These are phyloP conservation scores for Fraxinus anomala DNA, from an alignment of 257 asterid genomes.

Conservation along the genomic window DNA sequence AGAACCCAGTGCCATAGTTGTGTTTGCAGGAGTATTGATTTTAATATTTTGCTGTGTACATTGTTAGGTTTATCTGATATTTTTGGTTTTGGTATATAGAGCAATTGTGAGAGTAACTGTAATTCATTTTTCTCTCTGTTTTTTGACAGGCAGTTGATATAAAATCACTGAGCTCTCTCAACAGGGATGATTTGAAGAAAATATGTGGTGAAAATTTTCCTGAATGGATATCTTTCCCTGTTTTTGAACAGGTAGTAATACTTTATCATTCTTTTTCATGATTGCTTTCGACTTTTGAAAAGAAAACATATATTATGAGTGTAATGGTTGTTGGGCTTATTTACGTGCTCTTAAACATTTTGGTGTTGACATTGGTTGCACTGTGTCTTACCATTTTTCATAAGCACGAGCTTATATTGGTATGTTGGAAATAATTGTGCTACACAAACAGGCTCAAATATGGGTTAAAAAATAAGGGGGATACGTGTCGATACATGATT, in stretches of 20 bases:
- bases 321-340: slow-evolving; percentile 1
- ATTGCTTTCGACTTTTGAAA: slow-evolving; percentile 17
- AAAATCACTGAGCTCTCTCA: slow-evolving; percentile 72
- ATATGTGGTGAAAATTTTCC: slow-evolving; percentile 94
- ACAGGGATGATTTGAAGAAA: slow-evolving; percentile 86
- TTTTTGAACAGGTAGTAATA: slow-evolving; percentile 73
- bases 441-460: no score
- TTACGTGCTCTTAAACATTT: not conserved
- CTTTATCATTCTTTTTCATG: slow-evolving; percentile 10
- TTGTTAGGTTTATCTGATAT: slow-evolving; percentile 8
- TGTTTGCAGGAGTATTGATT: not conserved
- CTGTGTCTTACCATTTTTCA: not conserved
- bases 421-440: not conserved
- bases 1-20: not conserved
- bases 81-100: not conserved
- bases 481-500: no score
- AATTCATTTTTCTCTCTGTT: slow-evolving; percentile 29
- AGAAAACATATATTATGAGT: slow-evolving; percentile 7
- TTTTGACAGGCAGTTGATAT: slow-evolving; percentile 83
- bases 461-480: no score
- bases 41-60: not conserved
- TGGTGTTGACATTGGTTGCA: not conserved
- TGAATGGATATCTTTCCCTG: slow-evolving; percentile 97
- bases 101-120: not conserved
- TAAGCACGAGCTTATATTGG: not conserved